These are phyloP conservation scores for Tylopilus rubrobrunneus DNA, from an alignment of 768 basidiomycete species.

Conservation along the genomic window DNA sequence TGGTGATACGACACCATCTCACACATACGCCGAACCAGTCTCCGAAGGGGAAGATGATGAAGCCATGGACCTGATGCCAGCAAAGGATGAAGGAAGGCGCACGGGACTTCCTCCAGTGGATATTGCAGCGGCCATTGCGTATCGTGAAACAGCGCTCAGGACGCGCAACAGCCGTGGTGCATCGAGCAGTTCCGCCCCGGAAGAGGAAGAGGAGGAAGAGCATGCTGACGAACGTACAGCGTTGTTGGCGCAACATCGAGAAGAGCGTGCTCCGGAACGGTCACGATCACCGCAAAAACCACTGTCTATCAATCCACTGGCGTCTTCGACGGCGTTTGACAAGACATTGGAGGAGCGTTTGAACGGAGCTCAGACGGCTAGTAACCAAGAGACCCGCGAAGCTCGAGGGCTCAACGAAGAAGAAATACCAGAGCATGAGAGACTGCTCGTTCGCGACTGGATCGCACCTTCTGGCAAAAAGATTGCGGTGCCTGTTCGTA, in stretches of 20 bases:
- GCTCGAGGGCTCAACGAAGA: conserved; percentile 36
- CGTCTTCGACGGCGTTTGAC: conserved; percentile 79
- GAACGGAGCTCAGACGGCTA: conserved; percentile 29
- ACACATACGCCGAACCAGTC: conserved; percentile 76
- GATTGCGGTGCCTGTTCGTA: conserved; percentile 90
- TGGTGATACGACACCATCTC: conserved; percentile 39
- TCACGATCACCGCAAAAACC: conserved; percentile 23
- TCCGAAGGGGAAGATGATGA: conserved; percentile 96
- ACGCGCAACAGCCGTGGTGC: conserved; percentile 26
- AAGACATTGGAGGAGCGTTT: conserved; percentile 75
- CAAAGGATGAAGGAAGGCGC: conserved; percentile 77
- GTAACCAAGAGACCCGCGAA: conserved; percentile 25
- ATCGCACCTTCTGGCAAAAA: conserved; percentile 80
- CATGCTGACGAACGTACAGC: conserved; percentile 35
- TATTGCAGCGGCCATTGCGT: conserved; percentile 82
- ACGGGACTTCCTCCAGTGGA: conserved; percentile 71
- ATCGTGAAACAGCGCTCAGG: conserved; percentile 77
- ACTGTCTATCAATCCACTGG: conserved; percentile 82
- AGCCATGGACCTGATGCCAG: conserved; percentile 59
- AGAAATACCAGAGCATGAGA: conserved; percentile 42
- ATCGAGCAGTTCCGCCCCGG: conserved; percentile 11
- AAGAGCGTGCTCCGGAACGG: conserved; percentile 17
- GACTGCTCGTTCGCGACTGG: conserved; percentile 64
- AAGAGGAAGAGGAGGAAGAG: conserved; percentile 23
- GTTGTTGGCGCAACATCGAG: conserved; percentile 31